Base-by-base conservation (phyloP, 2,329 filamentous ascomycete genomes). In the Fonsecaea pugnacius region DNA sequence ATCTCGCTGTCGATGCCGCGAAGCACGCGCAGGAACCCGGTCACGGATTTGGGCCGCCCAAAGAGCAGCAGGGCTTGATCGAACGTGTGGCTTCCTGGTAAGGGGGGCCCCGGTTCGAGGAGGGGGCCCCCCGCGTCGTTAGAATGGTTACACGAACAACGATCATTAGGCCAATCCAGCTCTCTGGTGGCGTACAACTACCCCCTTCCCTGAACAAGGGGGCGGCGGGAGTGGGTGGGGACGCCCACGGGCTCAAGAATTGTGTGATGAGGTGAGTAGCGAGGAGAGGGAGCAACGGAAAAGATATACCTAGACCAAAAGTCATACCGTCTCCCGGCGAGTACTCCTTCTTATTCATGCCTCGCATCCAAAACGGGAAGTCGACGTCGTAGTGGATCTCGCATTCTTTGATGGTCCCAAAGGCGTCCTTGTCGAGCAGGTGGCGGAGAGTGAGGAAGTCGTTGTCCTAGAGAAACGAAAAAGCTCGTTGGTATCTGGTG, bases 341-440 rank as follows among this genome's bases (percentile, higher is more conserved):
- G 35, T 81, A 78, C 62, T 89, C 80, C 48, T 82, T 84, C 80
- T 92, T 61, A 9, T 57, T 66, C 66, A 60, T 60, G 30, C 55
- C 48, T 21, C 51, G 27, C 50, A 68, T 62, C 66, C 66, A 68
- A 32, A 62, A 59, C 4, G 66, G 63, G 30, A 59, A 58, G 43
- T 89, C 88, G 30, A 90, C 86, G 75, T 94, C 91, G 73, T 92
- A 93, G 78, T 93, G 90, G 21, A 88, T 89, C 76, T 92, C 86
- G 73, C 89, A 90, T 78, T 93, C 90, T 59, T 89, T 83, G 54
- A 92, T 78, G 18, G 89, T 84, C 60, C 91, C 91, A 3, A 94
- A 80, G 0, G 79, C 79, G 50, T 82, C 84, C 27, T 84, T 81
- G 14, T 77, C 76, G 40, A 92, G 71, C 21, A 93, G 82, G 69